Evolutionary conservation across 805 yeast species (phyloP).

Genomic region (Pichia californica): DNA sequence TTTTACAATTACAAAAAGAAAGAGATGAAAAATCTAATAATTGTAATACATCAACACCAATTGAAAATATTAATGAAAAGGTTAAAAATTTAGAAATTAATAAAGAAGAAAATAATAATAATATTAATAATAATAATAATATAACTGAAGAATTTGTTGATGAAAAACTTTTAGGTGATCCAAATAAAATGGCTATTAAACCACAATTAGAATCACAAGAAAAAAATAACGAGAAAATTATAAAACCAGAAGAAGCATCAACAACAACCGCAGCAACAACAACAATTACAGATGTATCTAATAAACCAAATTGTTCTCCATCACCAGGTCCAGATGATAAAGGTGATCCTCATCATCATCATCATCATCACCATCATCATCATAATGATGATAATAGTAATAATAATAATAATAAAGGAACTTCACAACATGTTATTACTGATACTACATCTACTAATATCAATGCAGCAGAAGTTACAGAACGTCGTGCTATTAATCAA

Average conservation of each 20-base stretch:
- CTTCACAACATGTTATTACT: no score
- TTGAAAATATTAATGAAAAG: constrained; percentile 3
- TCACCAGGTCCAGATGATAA: not conserved
- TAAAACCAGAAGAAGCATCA: not conserved
- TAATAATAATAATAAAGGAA: no score
- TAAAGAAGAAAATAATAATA: not conserved
- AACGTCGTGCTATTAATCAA: constrained; percentile 27
- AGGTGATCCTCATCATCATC: constrained; percentile 22
- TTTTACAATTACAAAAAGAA: constrained; percentile 22
- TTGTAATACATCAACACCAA: no score
- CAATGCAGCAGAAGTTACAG: constrained; percentile 24
- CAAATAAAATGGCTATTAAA: constrained; percentile 18
- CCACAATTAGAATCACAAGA: constrained; percentile 1
- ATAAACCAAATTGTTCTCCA: no score
- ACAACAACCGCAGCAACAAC: not conserved
- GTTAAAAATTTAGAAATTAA: constrained; percentile 9
- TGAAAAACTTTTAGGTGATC: constrained; percentile 22
- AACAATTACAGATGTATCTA: no score
- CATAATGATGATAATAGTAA: not conserved
- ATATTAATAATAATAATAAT: not conserved
- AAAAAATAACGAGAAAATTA: no score
- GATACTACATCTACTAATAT: constrained; percentile 5
- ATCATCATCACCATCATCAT: constrained; percentile 20
- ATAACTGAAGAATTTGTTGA: not conserved
- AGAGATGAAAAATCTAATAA: constrained; percentile 16